Percentiles rank a stretch among this genome's conserved stretches.
Evolutionary conservation across 106 monocot genomes (phyloP).

Genomic region (Acanthochlamys bracteata): DNA sequence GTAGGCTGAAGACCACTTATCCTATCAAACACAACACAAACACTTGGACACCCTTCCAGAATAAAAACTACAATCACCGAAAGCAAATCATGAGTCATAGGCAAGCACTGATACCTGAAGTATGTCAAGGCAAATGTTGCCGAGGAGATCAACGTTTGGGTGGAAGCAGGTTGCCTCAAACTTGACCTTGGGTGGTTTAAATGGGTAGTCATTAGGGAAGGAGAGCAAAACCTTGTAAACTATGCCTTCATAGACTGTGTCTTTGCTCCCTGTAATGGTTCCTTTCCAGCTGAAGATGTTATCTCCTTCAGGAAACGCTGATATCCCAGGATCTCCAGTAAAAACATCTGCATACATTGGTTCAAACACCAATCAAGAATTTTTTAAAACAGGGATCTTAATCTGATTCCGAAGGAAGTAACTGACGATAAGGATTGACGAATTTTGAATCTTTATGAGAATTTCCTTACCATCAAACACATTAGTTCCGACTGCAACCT

Average conservation of each 20-base stretch:
- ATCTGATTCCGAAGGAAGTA: neutral
- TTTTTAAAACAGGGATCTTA: neutral
- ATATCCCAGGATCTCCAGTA: constrained; percentile 87
- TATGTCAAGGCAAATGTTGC: constrained; percentile 95
- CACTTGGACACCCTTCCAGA: too few species aligned
- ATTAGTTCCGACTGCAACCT: constrained; percentile 95
- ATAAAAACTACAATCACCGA: too few species aligned
- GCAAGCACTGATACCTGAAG: constrained; percentile 51
- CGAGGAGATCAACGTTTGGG: constrained; percentile 76
- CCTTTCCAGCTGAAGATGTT: constrained; percentile 94
- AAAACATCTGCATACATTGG: constrained; percentile 50
- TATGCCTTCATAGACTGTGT: constrained; percentile 84
- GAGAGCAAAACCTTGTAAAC: constrained; percentile 72
- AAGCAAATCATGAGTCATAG: neutral
- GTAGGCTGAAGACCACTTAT: constrained; percentile 98
- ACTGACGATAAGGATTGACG: neutral
- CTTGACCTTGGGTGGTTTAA: constrained; percentile 96
- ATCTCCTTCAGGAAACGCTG: constrained; percentile 96
- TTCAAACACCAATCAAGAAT: neutral
- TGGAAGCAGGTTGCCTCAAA: constrained; percentile 82
- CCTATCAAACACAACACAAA: constrained; percentile 25
- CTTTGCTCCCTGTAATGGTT: constrained; percentile 81
- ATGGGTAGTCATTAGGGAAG: constrained; percentile 82
- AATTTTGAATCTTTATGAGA: neutral
- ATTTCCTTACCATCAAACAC: constrained; percentile 71